phyloP scores from a whole-genome alignment of 208 protist species.

The Naegleria fowleri region DNA sequence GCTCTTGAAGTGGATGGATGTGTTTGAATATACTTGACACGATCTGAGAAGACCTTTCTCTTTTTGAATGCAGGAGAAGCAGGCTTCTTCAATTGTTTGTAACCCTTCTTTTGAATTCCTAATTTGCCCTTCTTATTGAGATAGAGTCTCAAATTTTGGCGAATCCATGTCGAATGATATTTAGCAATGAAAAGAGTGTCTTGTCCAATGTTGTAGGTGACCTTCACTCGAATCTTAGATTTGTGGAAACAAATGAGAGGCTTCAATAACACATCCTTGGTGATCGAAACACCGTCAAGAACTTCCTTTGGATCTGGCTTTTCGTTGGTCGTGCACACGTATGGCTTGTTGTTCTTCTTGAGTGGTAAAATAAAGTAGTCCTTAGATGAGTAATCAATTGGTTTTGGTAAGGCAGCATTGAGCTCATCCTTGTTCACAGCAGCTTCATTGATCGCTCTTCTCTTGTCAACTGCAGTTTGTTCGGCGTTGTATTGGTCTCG shows the following conservation, averaged over 20 bases:
- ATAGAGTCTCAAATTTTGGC: neutral
- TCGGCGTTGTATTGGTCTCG: neutral
- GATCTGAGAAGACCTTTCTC: neutral
- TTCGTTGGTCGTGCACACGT: neutral
- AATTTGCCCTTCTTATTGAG: neutral
- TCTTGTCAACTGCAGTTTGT: neutral
- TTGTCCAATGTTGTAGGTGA: neutral
- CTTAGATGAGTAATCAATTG: neutral
- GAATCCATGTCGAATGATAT: neutral
- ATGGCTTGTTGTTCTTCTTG: neutral
- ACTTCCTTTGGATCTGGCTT: neutral
- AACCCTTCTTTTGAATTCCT: neutral
- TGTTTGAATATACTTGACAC: neutral
- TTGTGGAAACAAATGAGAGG: neutral
- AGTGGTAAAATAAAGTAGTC: neutral
- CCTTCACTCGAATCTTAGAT: neutral
- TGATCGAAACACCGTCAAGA: neutral
- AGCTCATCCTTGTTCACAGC: neutral
- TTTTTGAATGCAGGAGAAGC: neutral
- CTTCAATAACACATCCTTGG: neutral
- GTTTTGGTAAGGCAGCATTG: neutral
- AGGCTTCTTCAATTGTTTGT: neutral
- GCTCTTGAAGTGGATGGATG: neutral
- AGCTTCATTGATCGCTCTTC: neutral
- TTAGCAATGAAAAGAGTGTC: neutral